Evolutionary conservation across 169 alveolate species (phyloP).

Genomic region (Toxoplasma gondii): DNA sequence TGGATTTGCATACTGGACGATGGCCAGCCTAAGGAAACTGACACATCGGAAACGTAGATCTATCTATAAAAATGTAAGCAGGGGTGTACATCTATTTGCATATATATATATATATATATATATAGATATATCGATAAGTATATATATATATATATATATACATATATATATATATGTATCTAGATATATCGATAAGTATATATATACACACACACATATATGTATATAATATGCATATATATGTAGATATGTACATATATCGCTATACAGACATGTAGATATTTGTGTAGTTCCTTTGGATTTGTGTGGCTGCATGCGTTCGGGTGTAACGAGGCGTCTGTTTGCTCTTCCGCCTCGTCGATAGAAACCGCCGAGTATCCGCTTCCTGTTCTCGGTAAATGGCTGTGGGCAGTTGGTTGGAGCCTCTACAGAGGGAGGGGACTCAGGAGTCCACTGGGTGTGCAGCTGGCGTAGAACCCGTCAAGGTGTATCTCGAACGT

Average conservation of each 20-base stretch:
- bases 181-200: background rate
- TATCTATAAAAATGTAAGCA: background rate
- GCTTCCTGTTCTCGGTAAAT: background rate
- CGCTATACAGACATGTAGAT: background rate
- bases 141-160: background rate
- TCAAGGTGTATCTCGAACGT: too few relatives aligned
- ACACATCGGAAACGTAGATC: too few relatives aligned
- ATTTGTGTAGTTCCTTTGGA: too few relatives aligned
- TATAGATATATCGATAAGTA: too few relatives aligned
- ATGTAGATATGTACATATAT: slow-evolving; percentile 4
- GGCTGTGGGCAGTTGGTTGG: background rate
- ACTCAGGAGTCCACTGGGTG: too few relatives aligned
- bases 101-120: background rate
- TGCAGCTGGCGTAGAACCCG: too few relatives aligned
- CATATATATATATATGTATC: background rate
- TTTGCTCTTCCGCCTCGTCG: background rate
- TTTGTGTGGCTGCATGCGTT: too few relatives aligned
- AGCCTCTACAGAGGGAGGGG: too few relatives aligned
- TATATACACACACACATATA: background rate
- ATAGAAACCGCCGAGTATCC: background rate
- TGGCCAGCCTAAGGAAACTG: too few relatives aligned
- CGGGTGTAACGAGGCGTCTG: background rate
- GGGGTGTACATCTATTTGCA: background rate
- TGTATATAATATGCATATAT: background rate
- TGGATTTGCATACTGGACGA: too few relatives aligned